A percentile compares a stretch with the other conserved stretches of the same genome.
phyloP scores from a whole-genome alignment of 805 yeast genomes.

The Candida xyloterini region DNA sequence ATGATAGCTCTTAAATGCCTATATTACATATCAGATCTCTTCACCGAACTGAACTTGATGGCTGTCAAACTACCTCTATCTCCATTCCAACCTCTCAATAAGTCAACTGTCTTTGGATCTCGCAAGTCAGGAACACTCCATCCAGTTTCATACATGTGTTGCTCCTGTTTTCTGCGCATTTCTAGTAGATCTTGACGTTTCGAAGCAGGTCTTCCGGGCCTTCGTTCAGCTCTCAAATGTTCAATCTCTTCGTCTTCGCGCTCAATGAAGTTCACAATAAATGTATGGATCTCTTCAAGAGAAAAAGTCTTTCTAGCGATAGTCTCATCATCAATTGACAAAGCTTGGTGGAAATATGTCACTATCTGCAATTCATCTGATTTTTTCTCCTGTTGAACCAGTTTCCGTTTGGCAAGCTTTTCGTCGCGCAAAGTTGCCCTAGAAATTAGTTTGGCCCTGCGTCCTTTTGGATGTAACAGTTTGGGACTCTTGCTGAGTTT shows the following conservation, averaged over 20 bases:
- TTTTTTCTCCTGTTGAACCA: conserved; percentile 54
- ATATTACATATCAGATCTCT: conserved; percentile 20
- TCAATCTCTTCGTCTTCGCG: conserved; percentile 77
- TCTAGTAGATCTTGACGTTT: conserved; percentile 67
- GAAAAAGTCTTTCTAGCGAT: conserved; percentile 43
- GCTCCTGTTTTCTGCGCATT: conserved; percentile 58
- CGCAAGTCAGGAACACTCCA: conserved; percentile 68
- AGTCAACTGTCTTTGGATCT: conserved; percentile 53
- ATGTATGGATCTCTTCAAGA: conserved; percentile 55
- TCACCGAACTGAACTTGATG: conserved; percentile 46
- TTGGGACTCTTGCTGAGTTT: conserved; percentile 49
- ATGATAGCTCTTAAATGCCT: background rate
- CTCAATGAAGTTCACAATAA: conserved; percentile 59
- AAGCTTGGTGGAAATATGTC: conserved; percentile 58
- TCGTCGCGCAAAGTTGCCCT: conserved; percentile 85
- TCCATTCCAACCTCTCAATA: conserved; percentile 75
- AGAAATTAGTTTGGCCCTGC: conserved; percentile 79
- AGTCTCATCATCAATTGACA: conserved; percentile 36
- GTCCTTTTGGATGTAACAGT: conserved; percentile 79
- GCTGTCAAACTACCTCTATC: conserved; percentile 72
- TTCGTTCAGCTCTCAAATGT: conserved; percentile 56
- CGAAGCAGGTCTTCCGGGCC: conserved; percentile 85
- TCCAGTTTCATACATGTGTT: conserved; percentile 65
- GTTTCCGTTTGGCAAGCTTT: conserved; percentile 60
- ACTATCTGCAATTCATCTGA: conserved; percentile 58